These are phyloP conservation scores for Suillus variegatus DNA, from an alignment of 768 basidiomycete genomes.

Conservation along the genomic window DNA sequence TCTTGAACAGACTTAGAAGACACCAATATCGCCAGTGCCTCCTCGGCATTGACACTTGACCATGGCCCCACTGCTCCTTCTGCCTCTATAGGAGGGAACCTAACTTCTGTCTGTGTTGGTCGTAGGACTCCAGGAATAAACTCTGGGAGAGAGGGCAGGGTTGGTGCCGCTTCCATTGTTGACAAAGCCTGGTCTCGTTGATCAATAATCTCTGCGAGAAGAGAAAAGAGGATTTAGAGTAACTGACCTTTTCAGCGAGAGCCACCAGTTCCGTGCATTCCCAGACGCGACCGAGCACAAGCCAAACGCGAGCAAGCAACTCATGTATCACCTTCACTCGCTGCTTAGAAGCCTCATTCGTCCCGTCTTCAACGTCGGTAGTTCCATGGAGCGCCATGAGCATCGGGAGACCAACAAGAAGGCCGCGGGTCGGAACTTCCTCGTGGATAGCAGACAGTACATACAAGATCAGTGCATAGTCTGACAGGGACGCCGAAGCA, in stretches of 20 bases:
- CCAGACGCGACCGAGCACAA: constrained; percentile 71
- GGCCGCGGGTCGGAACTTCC: constrained; percentile 70
- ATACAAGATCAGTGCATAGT: constrained; percentile 71
- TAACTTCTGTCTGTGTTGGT: constrained; percentile 43
- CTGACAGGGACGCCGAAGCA: constrained; percentile 63
- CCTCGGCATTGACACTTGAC: constrained; percentile 51
- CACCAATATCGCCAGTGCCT: constrained; percentile 57
- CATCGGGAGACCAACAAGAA: constrained; percentile 85
- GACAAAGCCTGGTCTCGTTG: constrained; percentile 43
- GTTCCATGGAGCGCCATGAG: constrained; percentile 69
- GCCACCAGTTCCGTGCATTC: constrained; percentile 53
- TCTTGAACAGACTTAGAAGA: constrained; percentile 56
- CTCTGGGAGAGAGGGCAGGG: constrained; percentile 37
- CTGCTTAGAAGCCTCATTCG: constrained; percentile 39
- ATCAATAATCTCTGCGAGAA: constrained; percentile 11
- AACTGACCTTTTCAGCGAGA: constrained; percentile 57
- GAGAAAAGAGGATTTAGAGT: constrained; percentile 9
- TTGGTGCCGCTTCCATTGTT: constrained; percentile 37
- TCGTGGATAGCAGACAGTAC: constrained; percentile 69
- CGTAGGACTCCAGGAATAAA: constrained; percentile 44
- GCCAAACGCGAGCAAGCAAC: constrained; percentile 66
- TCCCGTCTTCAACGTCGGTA: constrained; percentile 42
- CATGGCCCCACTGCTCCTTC: constrained; percentile 22
- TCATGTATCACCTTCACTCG: constrained; percentile 61
- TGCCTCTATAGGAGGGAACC: constrained; percentile 38